A percentile compares a stretch with the other conserved stretches of the same genome.
Evolutionary conservation across 805 yeast genomes (phyloP).

Genomic region (Candida insectorum): DNA sequence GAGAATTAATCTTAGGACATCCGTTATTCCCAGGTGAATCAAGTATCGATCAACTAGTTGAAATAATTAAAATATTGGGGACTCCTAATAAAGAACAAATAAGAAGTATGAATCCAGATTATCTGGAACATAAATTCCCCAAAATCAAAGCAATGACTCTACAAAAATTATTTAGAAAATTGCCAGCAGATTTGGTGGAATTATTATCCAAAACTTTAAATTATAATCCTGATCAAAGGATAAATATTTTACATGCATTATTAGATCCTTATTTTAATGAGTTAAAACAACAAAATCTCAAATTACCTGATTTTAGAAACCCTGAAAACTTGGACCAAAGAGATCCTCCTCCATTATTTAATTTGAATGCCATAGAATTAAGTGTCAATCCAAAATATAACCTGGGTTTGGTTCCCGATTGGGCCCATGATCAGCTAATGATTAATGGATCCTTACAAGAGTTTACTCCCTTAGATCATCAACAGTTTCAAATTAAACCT

Average conservation of each 20-base stretch:
- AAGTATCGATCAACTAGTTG: conserved; percentile 96
- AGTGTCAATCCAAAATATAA: conserved; percentile 42
- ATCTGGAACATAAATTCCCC: conserved; percentile 96
- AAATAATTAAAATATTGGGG: conserved; percentile 93
- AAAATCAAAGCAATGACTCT: conserved; percentile 76
- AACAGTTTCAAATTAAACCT: conserved; percentile 9
- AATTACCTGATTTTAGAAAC: conserved; percentile 42
- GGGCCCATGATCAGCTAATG: conserved; percentile 13
- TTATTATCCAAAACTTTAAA: conserved; percentile 56
- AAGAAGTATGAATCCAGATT: conserved; percentile 91
- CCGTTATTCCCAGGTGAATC: conserved; percentile 97
- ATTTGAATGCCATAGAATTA: conserved; percentile 50
- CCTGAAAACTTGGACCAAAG: conserved; percentile 33
- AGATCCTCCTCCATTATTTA: conserved; percentile 48
- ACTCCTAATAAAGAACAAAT: conserved; percentile 93
- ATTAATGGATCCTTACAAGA: conserved; percentile 6
- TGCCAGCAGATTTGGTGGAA: conserved; percentile 50
- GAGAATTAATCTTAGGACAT: conserved; percentile 76
- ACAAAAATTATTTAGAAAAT: conserved; percentile 58
- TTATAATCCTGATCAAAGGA: conserved; percentile 66
- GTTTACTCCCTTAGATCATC: conserved; percentile 10
- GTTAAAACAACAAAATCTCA: conserved; percentile 35
- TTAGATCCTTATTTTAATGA: conserved; percentile 54
- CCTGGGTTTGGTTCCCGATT: conserved; percentile 41
- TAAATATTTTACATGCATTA: conserved; percentile 54